Evolutionary conservation across 495 filamentous ascomycete species (phyloP), one percentile per base, ranked within the genome.

Genomic region (Chlorociboria aeruginascens): DNA sequence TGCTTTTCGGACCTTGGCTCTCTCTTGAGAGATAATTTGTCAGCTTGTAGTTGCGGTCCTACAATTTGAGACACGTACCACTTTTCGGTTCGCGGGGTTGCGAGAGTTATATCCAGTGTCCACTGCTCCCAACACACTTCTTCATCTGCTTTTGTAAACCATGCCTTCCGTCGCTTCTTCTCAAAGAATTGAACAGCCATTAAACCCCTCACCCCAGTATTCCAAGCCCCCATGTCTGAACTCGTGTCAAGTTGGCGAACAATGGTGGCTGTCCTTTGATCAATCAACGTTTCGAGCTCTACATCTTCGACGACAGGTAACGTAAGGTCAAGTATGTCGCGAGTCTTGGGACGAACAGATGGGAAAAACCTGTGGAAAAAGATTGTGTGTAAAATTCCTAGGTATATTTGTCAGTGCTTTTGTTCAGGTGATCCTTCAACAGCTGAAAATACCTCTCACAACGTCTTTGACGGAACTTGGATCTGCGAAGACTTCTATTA

Each of bases 291-390:
- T 60, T 95, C 88, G 31, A 98, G 81, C 58, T 95, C 87, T 43
- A 74, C 74, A 58, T 98, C 90, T 51, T 89, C 82, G 55, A 98
- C 82, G 51, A 83, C 79, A 31, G 93, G 87, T 7, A 97, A 76
- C 28, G 89, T 95, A 45, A 96, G 74, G 59, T 95, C 92, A 46
- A 97, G 79, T 38, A 97, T 77, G 59, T 98, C 92, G 61, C 86
- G 81, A 38, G 86, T 86, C 39, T 77, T 74, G n/a, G 92, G 92
- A 11, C 77, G 69, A 46, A 95, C 74, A 29, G 85, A 79, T 48
- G 85, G 85, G 70, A 98, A 97, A 73, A 88, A 94, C 51, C 92
- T 86, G 66, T 97, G 89, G 72, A 98, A 98, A 81, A 97, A 98
- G 61, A 98, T 95, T 35, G 90, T 92, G 64, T 95, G 88, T 43